These are phyloP conservation scores for Camelina neglecta DNA, from an alignment of 345 rosid species.

Conservation along the genomic window DNA sequence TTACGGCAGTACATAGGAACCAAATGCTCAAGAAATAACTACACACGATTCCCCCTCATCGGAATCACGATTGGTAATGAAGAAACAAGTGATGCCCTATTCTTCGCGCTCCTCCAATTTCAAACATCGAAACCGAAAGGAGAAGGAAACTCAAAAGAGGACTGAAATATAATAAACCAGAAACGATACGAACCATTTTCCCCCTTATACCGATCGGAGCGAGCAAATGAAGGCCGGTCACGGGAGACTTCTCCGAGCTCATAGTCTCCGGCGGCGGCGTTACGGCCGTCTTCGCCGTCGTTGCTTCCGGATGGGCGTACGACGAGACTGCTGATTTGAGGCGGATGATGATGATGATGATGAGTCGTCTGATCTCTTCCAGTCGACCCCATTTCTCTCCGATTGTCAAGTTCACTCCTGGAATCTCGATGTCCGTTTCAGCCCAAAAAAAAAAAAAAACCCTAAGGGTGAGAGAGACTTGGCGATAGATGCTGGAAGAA, in stretches of 20 bases:
- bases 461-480: slow-evolving; percentile 26
- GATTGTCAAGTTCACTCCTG: slow-evolving; percentile 27
- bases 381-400: slow-evolving; percentile 68
- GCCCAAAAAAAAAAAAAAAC: not conserved
- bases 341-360: slow-evolving; percentile 86
- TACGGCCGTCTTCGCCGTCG: slow-evolving; percentile 46
- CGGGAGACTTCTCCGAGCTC: slow-evolving; percentile 76
- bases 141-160: slow-evolving; percentile 5
- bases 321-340: slow-evolving; percentile 82
- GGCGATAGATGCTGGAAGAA: slow-evolving; percentile 27
- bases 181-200: slow-evolving; percentile 64
- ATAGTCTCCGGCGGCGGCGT: slow-evolving; percentile 57
- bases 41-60: not conserved
- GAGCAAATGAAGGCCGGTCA: slow-evolving; percentile 59
- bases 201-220: slow-evolving; percentile 63
- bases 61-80: not conserved
- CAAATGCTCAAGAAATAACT: slow-evolving; percentile 3
- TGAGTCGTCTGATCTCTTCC: slow-evolving; percentile 63
- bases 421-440: slow-evolving; percentile 42
- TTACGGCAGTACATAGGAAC: not conserved
- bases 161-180: not conserved
- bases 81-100: slow-evolving; percentile 4
- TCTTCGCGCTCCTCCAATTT: not conserved
- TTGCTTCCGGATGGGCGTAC: slow-evolving; percentile 70
- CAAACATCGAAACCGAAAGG: slow-evolving; percentile 21